Conservation (phyloP, 2,329 filamentous ascomycete species). For the Fusarium sp. region DNA sequence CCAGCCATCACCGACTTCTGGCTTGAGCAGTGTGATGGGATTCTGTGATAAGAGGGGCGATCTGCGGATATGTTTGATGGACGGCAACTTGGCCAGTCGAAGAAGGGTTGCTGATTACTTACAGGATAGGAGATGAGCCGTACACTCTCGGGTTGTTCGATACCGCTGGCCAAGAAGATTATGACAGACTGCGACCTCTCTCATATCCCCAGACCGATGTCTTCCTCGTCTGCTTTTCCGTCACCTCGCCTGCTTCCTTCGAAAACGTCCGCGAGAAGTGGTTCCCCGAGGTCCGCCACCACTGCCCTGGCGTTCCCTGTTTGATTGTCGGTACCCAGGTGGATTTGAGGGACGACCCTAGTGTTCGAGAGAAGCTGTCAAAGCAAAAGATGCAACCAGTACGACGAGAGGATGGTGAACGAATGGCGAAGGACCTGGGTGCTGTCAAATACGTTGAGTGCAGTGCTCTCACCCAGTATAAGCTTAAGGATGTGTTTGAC, state of each 20-base stretch:
- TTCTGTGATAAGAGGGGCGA: neutral
- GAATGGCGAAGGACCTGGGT: constrained; percentile 96
- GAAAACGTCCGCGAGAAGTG: constrained; percentile 99
- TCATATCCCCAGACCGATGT: constrained; percentile 99
- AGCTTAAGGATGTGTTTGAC: constrained; percentile 98
- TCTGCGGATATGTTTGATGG: constrained; percentile 6
- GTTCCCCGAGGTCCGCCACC: constrained; percentile 98
- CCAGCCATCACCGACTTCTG: neutral
- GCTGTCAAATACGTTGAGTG: constrained; percentile 99
- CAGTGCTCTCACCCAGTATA: constrained; percentile 97
- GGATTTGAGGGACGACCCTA: constrained; percentile 89
- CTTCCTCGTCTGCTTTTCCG: constrained; percentile 98
- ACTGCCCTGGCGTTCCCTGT: constrained; percentile 97
- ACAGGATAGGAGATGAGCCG: constrained; percentile 97
- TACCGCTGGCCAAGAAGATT: constrained; percentile 99
- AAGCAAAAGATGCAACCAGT: constrained; percentile 98
- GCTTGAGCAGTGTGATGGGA: constrained; percentile 1
- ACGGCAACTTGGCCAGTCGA: neutral
- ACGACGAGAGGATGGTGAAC: constrained; percentile 89
- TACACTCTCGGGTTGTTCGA: constrained; percentile 98
- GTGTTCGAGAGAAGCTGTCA: constrained; percentile 87
- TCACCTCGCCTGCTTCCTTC: constrained; percentile 96
- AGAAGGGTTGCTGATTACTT: constrained; percentile 31
- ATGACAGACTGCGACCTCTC: constrained; percentile 93
- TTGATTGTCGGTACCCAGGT: constrained; percentile 98